Conservation (phyloP, 2,329 filamentous ascomycete genomes). For the Colletotrichum gloeosporioides region DNA sequence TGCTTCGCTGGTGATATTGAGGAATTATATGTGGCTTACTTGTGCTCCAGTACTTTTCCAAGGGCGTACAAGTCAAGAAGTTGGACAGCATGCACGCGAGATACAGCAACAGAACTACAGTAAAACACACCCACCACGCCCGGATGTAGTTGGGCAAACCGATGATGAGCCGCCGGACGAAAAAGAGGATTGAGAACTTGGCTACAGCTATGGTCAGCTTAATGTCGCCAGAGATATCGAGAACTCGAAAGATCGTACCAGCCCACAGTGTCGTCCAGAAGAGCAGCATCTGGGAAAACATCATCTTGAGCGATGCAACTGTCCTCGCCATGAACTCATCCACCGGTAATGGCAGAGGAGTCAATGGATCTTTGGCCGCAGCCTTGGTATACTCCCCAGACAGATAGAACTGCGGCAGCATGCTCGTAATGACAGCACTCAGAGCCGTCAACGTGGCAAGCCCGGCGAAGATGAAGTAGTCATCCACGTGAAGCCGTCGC, state of each 20-base stretch:
- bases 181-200: conserved; percentile 10
- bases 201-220: not conserved
- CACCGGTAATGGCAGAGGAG: not conserved
- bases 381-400: conserved; percentile 12
- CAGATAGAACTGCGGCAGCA: conserved; percentile 9
- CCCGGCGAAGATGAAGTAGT: conserved; percentile 5
- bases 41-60: conserved; percentile 11
- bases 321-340: not conserved
- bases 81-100: conserved; percentile 8
- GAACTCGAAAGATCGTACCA: not conserved
- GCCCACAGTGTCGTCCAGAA: conserved; percentile 14
- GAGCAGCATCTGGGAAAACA: conserved; percentile 11
- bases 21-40: not conserved
- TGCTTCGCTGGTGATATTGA: not conserved
- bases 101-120: not conserved
- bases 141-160: conserved; percentile 5
- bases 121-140: conserved; percentile 6
- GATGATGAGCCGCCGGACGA: not conserved
- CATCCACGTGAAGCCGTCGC: not conserved
- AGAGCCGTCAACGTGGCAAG: not conserved
- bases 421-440: not conserved
- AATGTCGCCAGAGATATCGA: not conserved
- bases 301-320: conserved; percentile 1
- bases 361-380: not conserved
- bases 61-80: conserved; percentile 6